phyloP scores from a whole-genome alignment of 805 yeast genomes.

The Lipomyces yamanashiensis region DNA sequence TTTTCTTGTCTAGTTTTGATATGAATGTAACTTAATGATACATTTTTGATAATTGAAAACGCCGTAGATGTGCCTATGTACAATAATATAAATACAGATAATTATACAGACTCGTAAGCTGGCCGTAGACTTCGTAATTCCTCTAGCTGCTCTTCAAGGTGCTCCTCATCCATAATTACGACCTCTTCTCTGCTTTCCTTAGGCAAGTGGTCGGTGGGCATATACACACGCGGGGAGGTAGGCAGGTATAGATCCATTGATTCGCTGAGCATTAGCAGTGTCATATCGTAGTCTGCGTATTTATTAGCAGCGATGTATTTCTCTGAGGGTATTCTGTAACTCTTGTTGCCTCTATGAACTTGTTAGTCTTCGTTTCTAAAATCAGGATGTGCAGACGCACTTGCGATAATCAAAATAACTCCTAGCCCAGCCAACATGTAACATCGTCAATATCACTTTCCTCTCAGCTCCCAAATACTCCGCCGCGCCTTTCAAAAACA shows the following conservation, averaged over 20 bases:
- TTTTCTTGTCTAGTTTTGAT: too few relatives aligned
- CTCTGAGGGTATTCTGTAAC: background rate
- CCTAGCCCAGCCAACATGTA: slow-evolving; percentile 23
- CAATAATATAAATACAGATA: too few relatives aligned
- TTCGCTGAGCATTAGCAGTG: slow-evolving; percentile 22
- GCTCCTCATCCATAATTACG: background rate
- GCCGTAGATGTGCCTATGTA: too few relatives aligned
- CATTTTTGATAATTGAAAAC: too few relatives aligned
- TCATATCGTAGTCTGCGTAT: slow-evolving; percentile 24
- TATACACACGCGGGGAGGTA: background rate
- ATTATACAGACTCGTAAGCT: too few relatives aligned
- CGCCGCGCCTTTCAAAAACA: slow-evolving; percentile 14
- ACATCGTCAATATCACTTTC: slow-evolving; percentile 1
- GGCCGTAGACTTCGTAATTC: background rate
- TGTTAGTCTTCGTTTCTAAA: background rate
- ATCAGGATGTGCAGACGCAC: background rate
- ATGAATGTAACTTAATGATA: too few relatives aligned
- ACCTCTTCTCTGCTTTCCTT: background rate
- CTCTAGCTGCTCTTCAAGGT: background rate
- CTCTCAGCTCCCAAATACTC: slow-evolving; percentile 16
- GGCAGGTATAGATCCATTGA: slow-evolving; percentile 25
- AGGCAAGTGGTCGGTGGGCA: background rate
- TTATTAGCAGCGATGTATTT: background rate
- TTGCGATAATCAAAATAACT: background rate
- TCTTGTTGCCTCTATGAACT: background rate